Percentiles rank a stretch among this genome's conserved stretches.
These are phyloP conservation scores for Lentinula sp. DNA, from an alignment of 768 basidiomycete species.

Conservation along the genomic window DNA sequence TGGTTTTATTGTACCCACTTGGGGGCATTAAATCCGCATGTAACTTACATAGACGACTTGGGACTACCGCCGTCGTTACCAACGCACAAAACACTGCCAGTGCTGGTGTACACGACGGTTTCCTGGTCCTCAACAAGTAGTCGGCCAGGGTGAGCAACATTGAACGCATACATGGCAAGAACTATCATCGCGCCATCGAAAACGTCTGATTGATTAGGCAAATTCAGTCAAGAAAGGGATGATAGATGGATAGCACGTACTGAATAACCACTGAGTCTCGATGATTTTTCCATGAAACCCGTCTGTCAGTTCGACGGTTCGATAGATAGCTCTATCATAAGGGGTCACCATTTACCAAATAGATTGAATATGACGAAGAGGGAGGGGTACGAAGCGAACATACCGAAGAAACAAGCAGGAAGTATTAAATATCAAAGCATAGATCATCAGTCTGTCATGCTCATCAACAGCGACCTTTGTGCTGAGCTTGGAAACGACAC, in stretches of 20 bases:
- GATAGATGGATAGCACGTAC: not conserved
- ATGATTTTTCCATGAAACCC: not conserved
- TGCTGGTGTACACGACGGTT: not conserved
- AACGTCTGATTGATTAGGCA: constrained; percentile 6
- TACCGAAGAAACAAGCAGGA: not conserved
- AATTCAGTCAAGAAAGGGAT: not conserved
- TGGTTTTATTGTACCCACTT: too few relatives aligned
- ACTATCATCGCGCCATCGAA: constrained; percentile 12
- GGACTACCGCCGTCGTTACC: too few relatives aligned
- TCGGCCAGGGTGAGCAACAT: constrained; percentile 12
- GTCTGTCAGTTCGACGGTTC: not conserved
- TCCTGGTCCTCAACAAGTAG: not conserved
- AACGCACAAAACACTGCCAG: too few relatives aligned
- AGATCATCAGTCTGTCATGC: not conserved
- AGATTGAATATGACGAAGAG: too few relatives aligned
- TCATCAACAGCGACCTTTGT: not conserved
- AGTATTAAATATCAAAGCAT: not conserved
- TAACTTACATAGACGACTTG: too few relatives aligned
- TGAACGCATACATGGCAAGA: constrained; percentile 11
- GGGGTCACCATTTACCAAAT: too few relatives aligned
- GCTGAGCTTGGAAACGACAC: not conserved
- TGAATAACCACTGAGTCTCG: constrained; percentile 1
- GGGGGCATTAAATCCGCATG: too few relatives aligned
- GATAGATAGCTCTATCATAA: not conserved
- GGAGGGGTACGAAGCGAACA: not conserved